Percentiles rank a stretch among this genome's conserved stretches.
Conservation (phyloP, 345 rosid genomes). For the Acer negundo region DNA sequence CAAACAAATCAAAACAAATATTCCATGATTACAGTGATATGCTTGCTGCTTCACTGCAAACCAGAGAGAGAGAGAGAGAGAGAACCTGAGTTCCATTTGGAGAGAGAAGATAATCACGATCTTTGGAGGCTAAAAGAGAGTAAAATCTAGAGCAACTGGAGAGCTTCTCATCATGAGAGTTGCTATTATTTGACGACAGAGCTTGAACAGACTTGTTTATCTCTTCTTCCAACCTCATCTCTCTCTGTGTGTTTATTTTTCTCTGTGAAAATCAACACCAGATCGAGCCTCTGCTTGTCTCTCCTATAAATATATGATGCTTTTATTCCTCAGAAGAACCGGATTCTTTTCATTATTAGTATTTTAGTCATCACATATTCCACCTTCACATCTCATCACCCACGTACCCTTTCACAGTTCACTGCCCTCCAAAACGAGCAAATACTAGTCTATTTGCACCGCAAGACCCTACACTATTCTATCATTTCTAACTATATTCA, state of each 20-base stretch:
- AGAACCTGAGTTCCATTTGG: constrained; percentile 42
- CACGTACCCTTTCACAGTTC: not conserved
- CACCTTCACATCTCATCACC: constrained; percentile 7
- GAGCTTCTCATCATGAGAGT: not conserved
- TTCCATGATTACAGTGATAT: not conserved
- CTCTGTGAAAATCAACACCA: not conserved
- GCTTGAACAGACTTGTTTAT: not conserved
- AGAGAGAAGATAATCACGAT: constrained; percentile 58
- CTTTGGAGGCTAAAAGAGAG: constrained; percentile 47
- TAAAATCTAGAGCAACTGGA: constrained; percentile 34
- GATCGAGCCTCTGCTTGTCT: not conserved
- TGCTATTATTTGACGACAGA: constrained; percentile 22
- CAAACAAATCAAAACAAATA: not conserved
- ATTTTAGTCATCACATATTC: not conserved
- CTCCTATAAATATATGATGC: not conserved
- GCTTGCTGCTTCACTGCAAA: not conserved
- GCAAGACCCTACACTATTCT: no score
- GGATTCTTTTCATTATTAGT: constrained; percentile 22
- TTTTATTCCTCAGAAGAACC: constrained; percentile 26
- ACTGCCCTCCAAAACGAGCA: not conserved
- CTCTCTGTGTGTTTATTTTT: constrained; percentile 6
- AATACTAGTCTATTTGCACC: not conserved
- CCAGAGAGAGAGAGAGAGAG: not conserved
- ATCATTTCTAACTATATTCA: no score
- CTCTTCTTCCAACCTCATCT: constrained; percentile 15